Conservation (phyloP, 257 asterid species). For the Mitragyna speciosa region DNA sequence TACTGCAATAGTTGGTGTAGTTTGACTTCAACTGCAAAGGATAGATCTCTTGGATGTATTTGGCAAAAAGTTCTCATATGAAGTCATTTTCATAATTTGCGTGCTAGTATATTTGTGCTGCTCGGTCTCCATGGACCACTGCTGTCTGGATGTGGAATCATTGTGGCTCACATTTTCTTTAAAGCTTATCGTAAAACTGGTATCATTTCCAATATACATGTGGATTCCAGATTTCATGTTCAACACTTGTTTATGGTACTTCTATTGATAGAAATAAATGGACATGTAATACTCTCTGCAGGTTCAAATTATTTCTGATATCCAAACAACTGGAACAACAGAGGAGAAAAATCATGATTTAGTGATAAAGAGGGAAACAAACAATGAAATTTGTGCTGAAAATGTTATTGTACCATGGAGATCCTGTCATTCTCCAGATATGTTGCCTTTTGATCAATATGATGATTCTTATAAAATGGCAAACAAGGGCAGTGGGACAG, state of each 20-base stretch:
- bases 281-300: conserved; percentile 32
- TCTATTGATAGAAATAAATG: background rate
- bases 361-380: conserved; percentile 18
- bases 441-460: conserved; percentile 23
- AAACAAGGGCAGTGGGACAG: conserved; percentile 25
- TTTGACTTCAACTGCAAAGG: background rate
- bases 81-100: background rate
- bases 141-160: background rate
- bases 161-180: background rate
- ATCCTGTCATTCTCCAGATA: conserved; percentile 15
- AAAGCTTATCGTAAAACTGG: conserved; percentile 1
- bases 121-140: too few species aligned
- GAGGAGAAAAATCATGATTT: conserved; percentile 37
- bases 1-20: background rate
- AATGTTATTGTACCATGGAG: conserved; percentile 18
- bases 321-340: conserved; percentile 38
- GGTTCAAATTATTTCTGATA: conserved; percentile 65
- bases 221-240: background rate
- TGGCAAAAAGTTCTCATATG: background rate
- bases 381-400: conserved; percentile 18
- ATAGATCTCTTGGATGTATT: background rate
- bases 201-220: background rate
- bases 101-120: background rate
- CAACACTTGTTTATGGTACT: background rate
- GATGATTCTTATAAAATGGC: conserved; percentile 21